phyloP scores from a whole-genome alignment of 2,329 filamentous ascomycete genomes.

The Hypoxylon sp. region DNA sequence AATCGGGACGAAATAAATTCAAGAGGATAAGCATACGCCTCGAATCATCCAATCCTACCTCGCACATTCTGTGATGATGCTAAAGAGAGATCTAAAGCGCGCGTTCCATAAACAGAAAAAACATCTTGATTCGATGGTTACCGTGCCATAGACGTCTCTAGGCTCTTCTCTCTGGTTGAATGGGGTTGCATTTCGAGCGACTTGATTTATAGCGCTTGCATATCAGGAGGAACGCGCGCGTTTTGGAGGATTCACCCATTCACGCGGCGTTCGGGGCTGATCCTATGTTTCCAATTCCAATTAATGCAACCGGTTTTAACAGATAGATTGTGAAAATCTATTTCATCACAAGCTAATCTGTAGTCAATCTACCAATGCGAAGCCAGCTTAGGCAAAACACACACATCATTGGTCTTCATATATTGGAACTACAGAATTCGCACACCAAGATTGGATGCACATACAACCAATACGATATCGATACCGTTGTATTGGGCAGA shows the following conservation, averaged over 20 bases:
- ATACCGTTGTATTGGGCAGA: constrained; percentile 39
- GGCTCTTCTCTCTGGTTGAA: constrained; percentile 37
- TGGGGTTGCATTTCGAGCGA: constrained; percentile 43
- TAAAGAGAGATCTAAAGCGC: constrained; percentile 20
- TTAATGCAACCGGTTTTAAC: constrained; percentile 45
- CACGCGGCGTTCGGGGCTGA: constrained; percentile 35
- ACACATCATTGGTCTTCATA: constrained; percentile 38
- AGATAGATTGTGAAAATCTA: constrained; percentile 43
- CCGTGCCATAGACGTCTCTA: constrained; percentile 34
- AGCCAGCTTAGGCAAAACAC: constrained; percentile 43
- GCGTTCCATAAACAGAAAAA: constrained; percentile 39
- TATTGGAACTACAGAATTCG: constrained; percentile 33
- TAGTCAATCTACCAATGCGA: constrained; percentile 45
- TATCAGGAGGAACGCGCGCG: constrained; percentile 47
- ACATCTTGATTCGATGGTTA: constrained; percentile 38
- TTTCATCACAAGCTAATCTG: constrained; percentile 43
- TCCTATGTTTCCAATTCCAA: constrained; percentile 45
- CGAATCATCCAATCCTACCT: constrained; percentile 36
- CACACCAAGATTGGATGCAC: constrained; percentile 27
- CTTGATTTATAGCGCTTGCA: constrained; percentile 43
- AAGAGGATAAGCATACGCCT: constrained; percentile 34
- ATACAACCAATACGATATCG: constrained; percentile 41
- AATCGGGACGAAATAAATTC: constrained; percentile 29
- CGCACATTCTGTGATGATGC: constrained; percentile 33
- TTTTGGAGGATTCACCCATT: constrained; percentile 45